Conservation (phyloP, 108 stramenopile genomes). For the Cyclotella cryptica region DNA sequence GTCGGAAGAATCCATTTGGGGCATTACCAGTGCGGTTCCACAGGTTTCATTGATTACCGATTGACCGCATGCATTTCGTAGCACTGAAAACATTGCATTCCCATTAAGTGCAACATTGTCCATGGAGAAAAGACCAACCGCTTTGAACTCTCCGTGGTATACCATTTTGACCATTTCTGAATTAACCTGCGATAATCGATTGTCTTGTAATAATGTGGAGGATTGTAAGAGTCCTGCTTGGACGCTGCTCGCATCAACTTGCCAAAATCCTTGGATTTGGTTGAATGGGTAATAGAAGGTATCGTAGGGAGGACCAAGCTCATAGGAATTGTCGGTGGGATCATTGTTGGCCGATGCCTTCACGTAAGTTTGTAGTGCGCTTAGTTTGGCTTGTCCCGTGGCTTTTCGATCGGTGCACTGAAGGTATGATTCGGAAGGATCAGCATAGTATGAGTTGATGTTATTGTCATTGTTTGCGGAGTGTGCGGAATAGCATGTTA, state of each 20-base stretch:
- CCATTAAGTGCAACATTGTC: conserved; percentile 79
- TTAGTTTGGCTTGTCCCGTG: conserved; percentile 42
- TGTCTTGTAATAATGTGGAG: conserved; percentile 70
- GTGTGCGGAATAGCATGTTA: conserved; percentile 65
- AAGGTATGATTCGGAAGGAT: conserved; percentile 17
- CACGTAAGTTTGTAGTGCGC: conserved; percentile 52
- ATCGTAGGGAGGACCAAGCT: conserved; percentile 66
- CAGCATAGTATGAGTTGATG: conserved; percentile 3
- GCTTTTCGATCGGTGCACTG: conserved; percentile 43
- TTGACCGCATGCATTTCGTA: conserved; percentile 77
- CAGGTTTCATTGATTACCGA: conserved; percentile 43
- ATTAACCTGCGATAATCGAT: conserved; percentile 67
- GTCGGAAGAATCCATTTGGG: conserved; percentile 29
- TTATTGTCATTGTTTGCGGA: conserved; percentile 12
- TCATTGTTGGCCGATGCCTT: conserved; percentile 73
- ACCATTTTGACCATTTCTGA: conserved; percentile 60
- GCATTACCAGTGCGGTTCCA: conserved; percentile 34
- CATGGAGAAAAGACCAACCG: conserved; percentile 55
- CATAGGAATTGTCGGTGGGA: conserved; percentile 53
- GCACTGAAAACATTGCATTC: conserved; percentile 73
- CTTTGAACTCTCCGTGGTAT: conserved; percentile 59
- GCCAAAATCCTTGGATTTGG: conserved; percentile 80
- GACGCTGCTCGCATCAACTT: conserved; percentile 64
- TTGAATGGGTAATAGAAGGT: conserved; percentile 66
- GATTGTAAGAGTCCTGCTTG: conserved; percentile 61